Percentiles rank a stretch among this genome's conserved stretches.
These are phyloP conservation scores for Lolium rigidum DNA, from an alignment of 176 grass and related monocot genomes.

Conservation along the genomic window DNA sequence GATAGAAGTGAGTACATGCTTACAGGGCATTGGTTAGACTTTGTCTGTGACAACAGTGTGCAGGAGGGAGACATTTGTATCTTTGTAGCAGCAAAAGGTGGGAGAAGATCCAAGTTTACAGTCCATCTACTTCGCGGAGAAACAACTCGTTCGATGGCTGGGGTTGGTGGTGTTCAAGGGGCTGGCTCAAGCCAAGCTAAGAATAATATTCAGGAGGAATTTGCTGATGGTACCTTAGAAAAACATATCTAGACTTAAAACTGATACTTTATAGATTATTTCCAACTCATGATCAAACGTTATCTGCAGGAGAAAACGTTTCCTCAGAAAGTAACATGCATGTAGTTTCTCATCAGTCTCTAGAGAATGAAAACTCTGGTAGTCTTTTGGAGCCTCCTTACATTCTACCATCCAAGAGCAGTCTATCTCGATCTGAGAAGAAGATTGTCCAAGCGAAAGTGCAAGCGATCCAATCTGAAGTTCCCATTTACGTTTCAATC, in stretches of 20 bases:
- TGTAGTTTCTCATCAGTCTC: background rate
- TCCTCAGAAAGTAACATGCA: background rate
- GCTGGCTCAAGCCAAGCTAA: background rate
- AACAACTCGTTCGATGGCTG: background rate
- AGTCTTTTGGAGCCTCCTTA: background rate
- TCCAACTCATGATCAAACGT: background rate
- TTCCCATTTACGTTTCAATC: background rate
- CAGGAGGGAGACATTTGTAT: slow-evolving; percentile 54
- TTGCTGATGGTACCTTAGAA: slow-evolving; percentile 29
- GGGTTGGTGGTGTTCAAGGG: background rate
- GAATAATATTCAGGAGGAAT: slow-evolving; percentile 3
- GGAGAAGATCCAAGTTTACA: slow-evolving; percentile 25
- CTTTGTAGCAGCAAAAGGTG: slow-evolving; percentile 29
- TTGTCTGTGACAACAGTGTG: slow-evolving; percentile 53
- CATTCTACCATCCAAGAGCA: background rate
- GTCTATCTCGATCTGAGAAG: background rate
- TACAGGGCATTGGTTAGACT: slow-evolving; percentile 48
- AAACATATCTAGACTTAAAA: background rate
- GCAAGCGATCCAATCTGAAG: slow-evolving; percentile 16
- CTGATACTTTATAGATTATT: background rate
- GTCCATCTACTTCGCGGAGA: slow-evolving; percentile 40
- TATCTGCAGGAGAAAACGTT: background rate
- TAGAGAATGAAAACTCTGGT: background rate
- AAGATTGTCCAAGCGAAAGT: background rate
- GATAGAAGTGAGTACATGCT: background rate